Evolutionary conservation across 2,329 filamentous ascomycete species (phyloP), one percentile per base, ranked within the genome.

Genomic region (Microcyclosporella mali): DNA sequence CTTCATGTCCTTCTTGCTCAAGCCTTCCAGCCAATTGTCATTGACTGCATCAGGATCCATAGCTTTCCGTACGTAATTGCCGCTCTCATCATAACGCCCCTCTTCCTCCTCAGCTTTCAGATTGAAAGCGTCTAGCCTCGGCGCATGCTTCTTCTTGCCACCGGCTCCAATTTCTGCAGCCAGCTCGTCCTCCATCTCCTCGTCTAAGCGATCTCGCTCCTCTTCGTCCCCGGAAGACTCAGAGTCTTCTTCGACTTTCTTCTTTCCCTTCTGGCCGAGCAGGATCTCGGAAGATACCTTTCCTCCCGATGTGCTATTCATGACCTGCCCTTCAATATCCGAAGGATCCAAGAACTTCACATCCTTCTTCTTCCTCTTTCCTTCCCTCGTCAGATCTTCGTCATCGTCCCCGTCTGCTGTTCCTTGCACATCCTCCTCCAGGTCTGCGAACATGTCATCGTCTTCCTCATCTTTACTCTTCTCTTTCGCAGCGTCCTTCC

Each of bases 71-170:
- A 98, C 80, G 62, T 82, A 98, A 64, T 97, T 98, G 8, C 90
- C 90, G 1, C 82, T 72, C 55, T 92, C 85, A 62, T 98, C 92
- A 58, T 95, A 98, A 9, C 81, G 77, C 1, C 92, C 92, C 55
- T 97, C 90, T 59, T 97, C 88, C 63, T 94, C 82, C 65, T 98
- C 92, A 10, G 78, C 71, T 46, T 79, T 81, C 74, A 98, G 85
- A 61, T 98, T 97, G 74, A 98, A 98, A 2, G 90, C 90, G 64
- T 97, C 92, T 4, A 98, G 76, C 63, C 92, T 87, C 1, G 92
- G 92, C 1, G 92, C 92, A 64, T 95, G 88, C 57, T 82, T 85
- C 70, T 95, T 97, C 56, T 94, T 84, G 2, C 85, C 85, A 11
- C 92, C 92, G 1, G 87, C 83, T 2, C 92, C 92, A 4, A 98